Evolutionary conservation across 345 rosid species (phyloP), one percentile per base, ranked within the genome.

Genomic region (Adansonia digitata): DNA sequence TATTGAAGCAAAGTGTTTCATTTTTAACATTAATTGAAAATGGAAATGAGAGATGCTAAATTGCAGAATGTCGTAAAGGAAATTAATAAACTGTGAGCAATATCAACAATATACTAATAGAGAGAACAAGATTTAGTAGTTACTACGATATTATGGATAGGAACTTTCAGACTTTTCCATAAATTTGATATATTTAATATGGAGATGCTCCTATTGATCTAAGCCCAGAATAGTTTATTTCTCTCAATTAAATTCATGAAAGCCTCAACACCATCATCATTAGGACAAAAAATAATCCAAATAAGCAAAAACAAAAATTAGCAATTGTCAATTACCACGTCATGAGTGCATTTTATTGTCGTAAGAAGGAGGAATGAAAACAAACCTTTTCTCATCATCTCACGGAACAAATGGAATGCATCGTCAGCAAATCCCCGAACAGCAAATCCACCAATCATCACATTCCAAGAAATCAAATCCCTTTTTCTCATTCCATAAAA

Each of bases 391-490:
- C 51, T 48, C 75, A 88, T 83, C 94, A 91, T 93, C 27, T 74
- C 77, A 24, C 55, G 77, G 74, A 91, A 83, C 80, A 85, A 70
- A 48, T 24, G 66, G 72, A 91, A 84, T 11, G 92, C 83, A 72
- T 88, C 79, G 56, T 77, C 78, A n/a, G 71, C 31, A 69, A 73
- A 67, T 6, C 85, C 85, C 24, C 3, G 83, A 66, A 42, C 37
- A 45, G 86, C 80, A 48, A 78, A 83, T 43, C 94, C 97, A 78
- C 86, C 75, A 12, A 92, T 88, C 82, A 88, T 82, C 24, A 79
- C 82, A 82, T 86, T 90, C 97, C 97, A 92, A 9, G 86, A 81
- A 74, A 89, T 87, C 72, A 77, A 46, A 77, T 87, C 91, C 81
- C 75, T 88, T 55, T 74, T 55, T 24, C 57, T 3, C 87, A 86